phyloP scores from a whole-genome alignment of 2,329 filamentous ascomycete genomes.

The Trichophyton rubrum region DNA sequence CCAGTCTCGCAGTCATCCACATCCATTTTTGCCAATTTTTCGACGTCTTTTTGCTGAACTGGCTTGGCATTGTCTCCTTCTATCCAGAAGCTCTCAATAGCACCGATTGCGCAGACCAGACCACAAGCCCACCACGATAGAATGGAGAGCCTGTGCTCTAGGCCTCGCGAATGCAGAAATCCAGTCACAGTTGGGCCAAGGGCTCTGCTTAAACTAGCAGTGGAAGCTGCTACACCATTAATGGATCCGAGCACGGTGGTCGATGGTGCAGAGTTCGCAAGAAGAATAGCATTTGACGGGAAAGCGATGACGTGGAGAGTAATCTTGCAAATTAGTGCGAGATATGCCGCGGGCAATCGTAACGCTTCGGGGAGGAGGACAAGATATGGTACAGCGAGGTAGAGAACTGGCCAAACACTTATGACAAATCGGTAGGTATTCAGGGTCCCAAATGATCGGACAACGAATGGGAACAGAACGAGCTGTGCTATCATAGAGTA shows the following conservation, averaged over 20 bases:
- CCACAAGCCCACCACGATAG: conserved; percentile 90
- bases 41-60: conserved; percentile 2
- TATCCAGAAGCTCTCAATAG: conserved; percentile 62
- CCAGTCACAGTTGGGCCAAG: conserved; percentile 84
- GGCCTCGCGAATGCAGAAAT: conserved; percentile 66
- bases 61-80: conserved; percentile 43
- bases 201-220: conserved; percentile 75
- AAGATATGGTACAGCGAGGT: conserved; percentile 78
- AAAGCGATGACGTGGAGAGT: conserved; percentile 85
- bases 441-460: conserved; percentile 62
- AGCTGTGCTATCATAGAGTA: conserved; percentile 83
- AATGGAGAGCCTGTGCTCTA: conserved; percentile 69
- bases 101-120: conserved; percentile 61
- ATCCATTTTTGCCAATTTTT: conserved; percentile 7
- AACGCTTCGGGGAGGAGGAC: conserved; percentile 63
- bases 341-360: conserved; percentile 62
- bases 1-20: conserved; percentile 23
- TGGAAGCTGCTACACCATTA: conserved; percentile 84
- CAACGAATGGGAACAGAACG: conserved; percentile 68
- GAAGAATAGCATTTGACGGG: conserved; percentile 75
- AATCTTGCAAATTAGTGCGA: conserved; percentile 78
- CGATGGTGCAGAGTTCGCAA: conserved; percentile 77
- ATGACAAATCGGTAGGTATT: conserved; percentile 72
- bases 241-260: conserved; percentile 77
- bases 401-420: conserved; percentile 72